Conservation (phyloP, 768 basidiomycete genomes). For the Boletus eberwhitei region DNA sequence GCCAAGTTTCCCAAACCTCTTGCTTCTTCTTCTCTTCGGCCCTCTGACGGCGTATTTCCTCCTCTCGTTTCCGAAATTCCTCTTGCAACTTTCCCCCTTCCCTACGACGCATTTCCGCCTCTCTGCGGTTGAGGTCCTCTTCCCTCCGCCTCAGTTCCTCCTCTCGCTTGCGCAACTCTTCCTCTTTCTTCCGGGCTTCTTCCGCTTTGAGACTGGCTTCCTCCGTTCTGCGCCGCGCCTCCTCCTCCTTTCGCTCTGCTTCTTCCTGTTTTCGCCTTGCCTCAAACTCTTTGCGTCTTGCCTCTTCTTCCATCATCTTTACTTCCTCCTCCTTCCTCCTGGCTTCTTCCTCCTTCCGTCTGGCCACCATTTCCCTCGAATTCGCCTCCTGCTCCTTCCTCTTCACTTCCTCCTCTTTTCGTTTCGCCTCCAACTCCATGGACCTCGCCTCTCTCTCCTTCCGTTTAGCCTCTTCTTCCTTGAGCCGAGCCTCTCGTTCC, state of each 20-base stretch:
- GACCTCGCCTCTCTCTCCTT: conserved; percentile 28
- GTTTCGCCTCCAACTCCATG: conserved; percentile 20
- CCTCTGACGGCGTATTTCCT: conserved; percentile 30
- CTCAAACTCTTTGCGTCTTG: conserved; percentile 29
- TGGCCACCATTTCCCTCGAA: conserved; percentile 27
- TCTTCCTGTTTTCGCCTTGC: conserved; percentile 30
- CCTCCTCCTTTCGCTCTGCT: conserved; percentile 29
- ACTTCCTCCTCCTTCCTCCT: conserved; percentile 28
- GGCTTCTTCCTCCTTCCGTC: conserved; percentile 29
- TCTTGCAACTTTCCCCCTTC: conserved; percentile 27
- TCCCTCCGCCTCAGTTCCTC: conserved; percentile 30
- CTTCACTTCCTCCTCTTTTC: conserved; percentile 20
- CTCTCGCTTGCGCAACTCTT: conserved; percentile 24
- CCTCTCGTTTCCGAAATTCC: conserved; percentile 30
- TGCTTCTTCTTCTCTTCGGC: conserved; percentile 31
- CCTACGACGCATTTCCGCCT: conserved; percentile 30
- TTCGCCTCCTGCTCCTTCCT: conserved; percentile 28
- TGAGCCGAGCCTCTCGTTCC: conserved; percentile 17
- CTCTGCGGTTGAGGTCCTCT: conserved; percentile 31
- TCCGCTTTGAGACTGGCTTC: conserved; percentile 25
- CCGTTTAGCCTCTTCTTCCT: conserved; percentile 26
- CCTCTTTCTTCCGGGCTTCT: conserved; percentile 25
- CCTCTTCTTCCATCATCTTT: conserved; percentile 24
- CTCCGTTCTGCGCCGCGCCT: conserved; percentile 25
- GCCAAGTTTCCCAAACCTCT: conserved; percentile 30